Evolutionary conservation across 2,329 filamentous ascomycete genomes (phyloP), one percentile per base, ranked within the genome.

Genomic region (Fusarium caatingaense): DNA sequence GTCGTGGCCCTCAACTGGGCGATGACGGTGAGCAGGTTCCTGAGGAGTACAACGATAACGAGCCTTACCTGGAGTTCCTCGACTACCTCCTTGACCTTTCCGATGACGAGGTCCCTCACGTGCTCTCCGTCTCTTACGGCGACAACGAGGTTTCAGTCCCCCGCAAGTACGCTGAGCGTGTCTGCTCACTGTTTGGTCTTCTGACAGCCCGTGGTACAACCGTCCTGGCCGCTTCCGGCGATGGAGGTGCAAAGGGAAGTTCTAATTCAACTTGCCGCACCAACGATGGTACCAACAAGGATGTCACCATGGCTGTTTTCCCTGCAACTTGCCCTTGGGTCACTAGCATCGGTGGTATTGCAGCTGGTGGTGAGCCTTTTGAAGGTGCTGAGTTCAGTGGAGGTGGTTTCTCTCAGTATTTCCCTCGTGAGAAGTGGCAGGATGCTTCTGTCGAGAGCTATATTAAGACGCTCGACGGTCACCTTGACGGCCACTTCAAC

Each of bases 301-400:
- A 84, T 12, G 82, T 84, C 21, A 88, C 90, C 74, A 80, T 88
- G 30, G 84, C 89, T 2, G 85, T 84, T 8, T 93, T 92, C 78
- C 91, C 91, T 0, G 86, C 86, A 1, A 85, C 86, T 1, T 93
- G 91, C 71, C 91, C 90, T 0, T 93, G 87, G 76, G 86, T 92
- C 10, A 93, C 91, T 1, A 80, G 85, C 4, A 86, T 93, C 2
- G 91, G 91, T 9, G 90, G 87, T 3, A 89, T 88, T 2, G 74
- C 65, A 41, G 80, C 80, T 68, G 69, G 69, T 3, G 69, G 71
- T 5, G 75, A 78, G 6, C 81, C 81, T 1, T 80, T 84, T 13
- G 74, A 70, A 4, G 85, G 80, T 4, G 81, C 85, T 3, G 70
- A 69, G n/a, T 85, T 83, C 72, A 85, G 82, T 55, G 79, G 81